Percentiles rank a stretch among this genome's conserved stretches.
Evolutionary conservation across 495 filamentous ascomycete genomes (phyloP).

Genomic region (Cercophora sp.): DNA sequence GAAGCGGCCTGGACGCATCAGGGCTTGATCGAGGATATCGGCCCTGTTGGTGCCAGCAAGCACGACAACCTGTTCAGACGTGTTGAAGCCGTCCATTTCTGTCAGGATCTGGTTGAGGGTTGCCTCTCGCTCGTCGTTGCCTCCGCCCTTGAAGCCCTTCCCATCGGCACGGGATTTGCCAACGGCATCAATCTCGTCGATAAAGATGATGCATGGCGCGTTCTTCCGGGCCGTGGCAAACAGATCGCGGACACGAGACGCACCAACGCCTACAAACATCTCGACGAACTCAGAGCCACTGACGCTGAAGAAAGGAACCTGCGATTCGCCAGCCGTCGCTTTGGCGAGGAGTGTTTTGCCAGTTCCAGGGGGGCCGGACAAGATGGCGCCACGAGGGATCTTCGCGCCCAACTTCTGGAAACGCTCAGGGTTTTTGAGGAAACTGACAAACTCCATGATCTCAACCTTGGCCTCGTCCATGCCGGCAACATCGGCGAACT

Average conservation of each 20-base stretch:
- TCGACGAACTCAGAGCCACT: slow-evolving; percentile 98
- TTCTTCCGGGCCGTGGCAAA: slow-evolving; percentile 94
- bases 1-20: slow-evolving; percentile 95
- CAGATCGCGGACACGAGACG: slow-evolving; percentile 89
- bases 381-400: slow-evolving; percentile 93
- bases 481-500: slow-evolving; percentile 94
- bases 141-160: slow-evolving; percentile 65
- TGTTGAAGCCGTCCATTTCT: slow-evolving; percentile 99
- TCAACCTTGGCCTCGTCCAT: slow-evolving; percentile 98
- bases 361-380: slow-evolving; percentile 93
- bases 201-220: slow-evolving; percentile 98
- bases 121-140: slow-evolving; percentile 93
- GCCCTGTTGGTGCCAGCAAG: slow-evolving; percentile 94
- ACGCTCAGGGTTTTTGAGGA: slow-evolving; percentile 82
- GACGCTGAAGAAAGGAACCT: slow-evolving; percentile 95
- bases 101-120: slow-evolving; percentile 98
- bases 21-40: slow-evolving; percentile 88
- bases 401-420: slow-evolving; percentile 95
- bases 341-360: slow-evolving; percentile 98
- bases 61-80: slow-evolving; percentile 94
- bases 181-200: slow-evolving; percentile 98
- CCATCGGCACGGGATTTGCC: slow-evolving; percentile 78
- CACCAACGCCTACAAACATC: slow-evolving; percentile 98
- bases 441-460: slow-evolving; percentile 99
- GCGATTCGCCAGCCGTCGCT: slow-evolving; percentile 95